phyloP scores from a whole-genome alignment of 1,139 yeast species.

The Waltiozyma sp. region DNA sequence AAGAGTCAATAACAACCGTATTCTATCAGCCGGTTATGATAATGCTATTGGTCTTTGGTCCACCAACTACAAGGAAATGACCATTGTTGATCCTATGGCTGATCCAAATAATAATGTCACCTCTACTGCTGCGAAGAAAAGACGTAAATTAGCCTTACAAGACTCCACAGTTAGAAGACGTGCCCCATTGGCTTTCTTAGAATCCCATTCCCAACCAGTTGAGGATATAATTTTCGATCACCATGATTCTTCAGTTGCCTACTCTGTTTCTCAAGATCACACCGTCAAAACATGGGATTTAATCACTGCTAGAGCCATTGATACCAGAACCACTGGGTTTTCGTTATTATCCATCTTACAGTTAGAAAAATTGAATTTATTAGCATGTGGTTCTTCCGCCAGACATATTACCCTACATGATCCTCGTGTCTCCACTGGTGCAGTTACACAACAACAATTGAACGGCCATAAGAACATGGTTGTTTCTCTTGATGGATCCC shows the following conservation, averaged over 20 bases:
- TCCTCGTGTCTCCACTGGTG: slow-evolving; percentile 54
- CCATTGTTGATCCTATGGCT: slow-evolving; percentile 51
- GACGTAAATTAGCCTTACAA: slow-evolving; percentile 71
- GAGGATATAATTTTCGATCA: slow-evolving; percentile 72
- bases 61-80: slow-evolving; percentile 74
- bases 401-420: slow-evolving; percentile 91
- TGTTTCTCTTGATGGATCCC: slow-evolving; percentile 62
- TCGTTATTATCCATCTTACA: slow-evolving; percentile 69
- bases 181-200: slow-evolving; percentile 66
- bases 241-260: slow-evolving; percentile 68
- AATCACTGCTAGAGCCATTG: slow-evolving; percentile 71
- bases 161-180: slow-evolving; percentile 73
- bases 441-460: slow-evolving; percentile 54
- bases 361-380: slow-evolving; percentile 50
- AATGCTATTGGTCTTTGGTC: slow-evolving; percentile 82
- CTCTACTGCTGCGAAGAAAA: slow-evolving; percentile 80
- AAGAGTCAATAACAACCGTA: slow-evolving; percentile 46
- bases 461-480: slow-evolving; percentile 91
- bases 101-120: slow-evolving; percentile 32
- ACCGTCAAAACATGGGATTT: slow-evolving; percentile 94
- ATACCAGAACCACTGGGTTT: slow-evolving; percentile 82
- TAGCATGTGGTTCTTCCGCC: slow-evolving; percentile 92
- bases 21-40: slow-evolving; percentile 81
- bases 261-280: slow-evolving; percentile 94
- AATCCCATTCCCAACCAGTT: slow-evolving; percentile 79